Conservation (phyloP, 2,329 filamentous ascomycete species). For the Hypoxylon sp. region DNA sequence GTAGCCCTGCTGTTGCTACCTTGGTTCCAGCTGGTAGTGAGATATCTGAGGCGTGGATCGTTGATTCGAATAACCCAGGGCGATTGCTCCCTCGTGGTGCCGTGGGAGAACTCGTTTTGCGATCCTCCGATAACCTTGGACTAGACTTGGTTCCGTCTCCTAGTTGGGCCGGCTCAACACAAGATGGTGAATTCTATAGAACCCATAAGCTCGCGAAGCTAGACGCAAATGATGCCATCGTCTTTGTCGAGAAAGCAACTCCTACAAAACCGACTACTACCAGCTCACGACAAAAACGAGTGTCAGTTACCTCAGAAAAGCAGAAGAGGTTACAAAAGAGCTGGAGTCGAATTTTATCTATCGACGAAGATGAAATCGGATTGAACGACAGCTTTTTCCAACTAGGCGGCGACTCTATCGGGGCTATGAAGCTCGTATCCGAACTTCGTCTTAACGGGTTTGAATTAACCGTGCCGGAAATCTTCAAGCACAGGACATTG, state of each 20-base stretch:
- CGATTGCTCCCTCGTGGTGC: constrained; percentile 52
- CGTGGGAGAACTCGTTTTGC: constrained; percentile 56
- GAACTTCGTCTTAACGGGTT: constrained; percentile 59
- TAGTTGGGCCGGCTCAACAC: constrained; percentile 42
- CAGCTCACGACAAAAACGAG: constrained; percentile 41
- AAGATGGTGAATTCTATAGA: constrained; percentile 47
- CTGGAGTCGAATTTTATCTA: constrained; percentile 58
- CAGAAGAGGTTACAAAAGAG: constrained; percentile 56
- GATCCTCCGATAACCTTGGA: constrained; percentile 41
- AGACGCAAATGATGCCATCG: constrained; percentile 43
- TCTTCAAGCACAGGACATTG: constrained; percentile 59
- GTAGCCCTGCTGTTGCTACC: constrained; percentile 34
- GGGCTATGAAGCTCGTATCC: constrained; percentile 68
- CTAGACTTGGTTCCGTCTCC: constrained; percentile 42
- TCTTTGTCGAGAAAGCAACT: constrained; percentile 42
- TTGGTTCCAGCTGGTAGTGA: constrained; percentile 38
- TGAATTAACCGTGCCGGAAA: constrained; percentile 61
- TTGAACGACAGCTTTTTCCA: constrained; percentile 68
- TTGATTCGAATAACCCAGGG: constrained; percentile 49
- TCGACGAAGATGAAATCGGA: constrained; percentile 57
- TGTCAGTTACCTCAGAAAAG: constrained; percentile 52
- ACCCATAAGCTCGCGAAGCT: constrained; percentile 54
- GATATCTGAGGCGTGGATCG: constrained; percentile 50
- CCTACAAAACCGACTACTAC: constrained; percentile 17
- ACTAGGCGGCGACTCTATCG: constrained; percentile 67